A percentile compares a stretch with the other conserved stretches of the same genome.
phyloP scores from a whole-genome alignment of 2,329 filamentous ascomycete species.

The Pestalotiopsis sp. region DNA sequence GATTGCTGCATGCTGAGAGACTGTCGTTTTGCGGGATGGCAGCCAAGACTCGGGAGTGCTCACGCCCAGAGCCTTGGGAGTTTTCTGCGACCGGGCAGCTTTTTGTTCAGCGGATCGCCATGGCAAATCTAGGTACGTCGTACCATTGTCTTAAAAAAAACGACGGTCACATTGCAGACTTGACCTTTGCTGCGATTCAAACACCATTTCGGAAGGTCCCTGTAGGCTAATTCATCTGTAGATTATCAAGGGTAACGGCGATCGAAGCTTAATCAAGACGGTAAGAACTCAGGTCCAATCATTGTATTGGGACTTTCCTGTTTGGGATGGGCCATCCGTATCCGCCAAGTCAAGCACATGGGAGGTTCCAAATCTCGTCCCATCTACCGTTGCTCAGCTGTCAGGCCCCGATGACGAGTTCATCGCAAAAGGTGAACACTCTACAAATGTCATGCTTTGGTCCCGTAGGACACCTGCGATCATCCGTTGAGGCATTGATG shows the following conservation, averaged over 20 bases:
- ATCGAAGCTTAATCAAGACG: not conserved
- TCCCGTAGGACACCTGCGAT: not conserved
- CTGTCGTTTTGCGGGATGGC: not conserved
- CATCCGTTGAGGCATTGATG: not conserved
- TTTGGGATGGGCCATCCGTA: not conserved
- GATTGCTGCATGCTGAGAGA: not conserved
- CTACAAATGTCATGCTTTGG: not conserved
- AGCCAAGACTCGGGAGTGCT: conserved; percentile 1
- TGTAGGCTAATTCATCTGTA: not conserved
- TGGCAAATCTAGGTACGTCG: not conserved
- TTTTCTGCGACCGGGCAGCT: not conserved
- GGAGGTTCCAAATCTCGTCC: not conserved
- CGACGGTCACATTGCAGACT: not conserved
- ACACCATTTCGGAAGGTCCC: conserved; percentile 1
- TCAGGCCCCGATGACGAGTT: not conserved
- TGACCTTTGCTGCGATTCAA: not conserved
- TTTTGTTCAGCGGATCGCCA: not conserved
- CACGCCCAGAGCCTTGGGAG: not conserved
- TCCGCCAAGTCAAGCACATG: not conserved
- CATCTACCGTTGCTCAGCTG: not conserved
- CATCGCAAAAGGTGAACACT: not conserved
- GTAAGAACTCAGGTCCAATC: not conserved
- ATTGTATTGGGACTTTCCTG: not conserved
- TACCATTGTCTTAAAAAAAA: not conserved
- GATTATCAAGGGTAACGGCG: not conserved